Base-by-base conservation (phyloP, 768 basidiomycete species). In the Leccinum variicolor region DNA sequence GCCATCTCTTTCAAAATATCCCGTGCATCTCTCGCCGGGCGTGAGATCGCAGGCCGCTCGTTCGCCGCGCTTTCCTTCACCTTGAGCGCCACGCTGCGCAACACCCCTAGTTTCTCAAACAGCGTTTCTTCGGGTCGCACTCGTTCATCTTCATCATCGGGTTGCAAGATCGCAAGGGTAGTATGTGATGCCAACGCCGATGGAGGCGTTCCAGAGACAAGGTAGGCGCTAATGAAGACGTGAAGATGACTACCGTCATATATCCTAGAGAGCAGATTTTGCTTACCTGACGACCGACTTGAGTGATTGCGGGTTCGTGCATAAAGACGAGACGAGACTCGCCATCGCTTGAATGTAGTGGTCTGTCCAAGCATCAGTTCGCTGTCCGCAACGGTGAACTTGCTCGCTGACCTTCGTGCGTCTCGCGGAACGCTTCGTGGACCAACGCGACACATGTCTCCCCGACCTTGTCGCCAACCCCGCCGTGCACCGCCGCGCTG, bases 11-110 rank as follows among this genome's bases (percentile, higher is more conserved):
- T 81, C 28, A 95, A 66, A 23, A 87, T 56, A 52, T 96, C 94
- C 59, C 86, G 79, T 3, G 94, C 87, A 66, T 95, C 92, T 46
- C 93, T 77, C 7, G 92, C 89, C 0, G 92, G 92, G 48, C 92
- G 78, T 10, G 90, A 80, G 45, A 95, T 84, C 19, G 81, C 77
- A 3, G 90, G 84, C 34, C 82, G 82, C 45, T 94, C 91, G 59
- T 79, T 85, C 3, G 79, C 83, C 1, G 82, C 80, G 64, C 86
- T 84, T 60, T 89, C 86, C 52, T 84, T 75, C 3, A 89, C 79
- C 69, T 94, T 94, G 69, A 87, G 83, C 0, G 88, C 84, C 3
- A 94, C 83, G 43, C 74, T 80, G 6, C 80, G 80, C 31, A 89
- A 72, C 6, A 89, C 63, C 3, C 79, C 79, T 3, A 92, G 76